phyloP scores from a whole-genome alignment of 2,329 filamentous ascomycete genomes.

The Talaromyces sp. region DNA sequence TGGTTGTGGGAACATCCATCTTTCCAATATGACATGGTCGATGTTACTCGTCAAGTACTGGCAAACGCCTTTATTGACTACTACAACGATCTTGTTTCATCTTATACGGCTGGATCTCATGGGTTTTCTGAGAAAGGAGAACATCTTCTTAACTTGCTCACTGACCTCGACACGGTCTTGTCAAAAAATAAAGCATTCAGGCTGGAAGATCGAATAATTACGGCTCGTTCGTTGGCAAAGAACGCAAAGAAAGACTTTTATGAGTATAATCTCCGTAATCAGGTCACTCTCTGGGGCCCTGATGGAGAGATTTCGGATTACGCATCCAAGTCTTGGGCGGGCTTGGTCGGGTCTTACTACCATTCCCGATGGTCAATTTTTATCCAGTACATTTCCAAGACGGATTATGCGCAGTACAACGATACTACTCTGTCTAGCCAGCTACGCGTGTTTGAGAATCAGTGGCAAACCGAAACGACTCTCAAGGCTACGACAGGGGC shows the following conservation, averaged over 20 bases:
- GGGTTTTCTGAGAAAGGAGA: slow-evolving; percentile 21
- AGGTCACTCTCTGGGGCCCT: slow-evolving; percentile 48
- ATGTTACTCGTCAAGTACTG: slow-evolving; percentile 45
- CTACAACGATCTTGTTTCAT: slow-evolving; percentile 33
- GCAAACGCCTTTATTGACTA: slow-evolving; percentile 40
- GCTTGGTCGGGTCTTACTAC: slow-evolving; percentile 44
- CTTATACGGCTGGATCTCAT: slow-evolving; percentile 22
- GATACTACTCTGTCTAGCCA: slow-evolving; percentile 2
- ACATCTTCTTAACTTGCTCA: slow-evolving; percentile 28
- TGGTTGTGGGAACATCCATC: slow-evolving; percentile 37
- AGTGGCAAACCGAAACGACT: slow-evolving; percentile 3
- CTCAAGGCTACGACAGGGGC: neutral
- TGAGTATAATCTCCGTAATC: slow-evolving; percentile 45
- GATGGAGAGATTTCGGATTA: slow-evolving; percentile 46
- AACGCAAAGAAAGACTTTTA: slow-evolving; percentile 28
- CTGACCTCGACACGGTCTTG: slow-evolving; percentile 38
- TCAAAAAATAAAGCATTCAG: slow-evolving; percentile 37
- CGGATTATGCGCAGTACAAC: slow-evolving; percentile 13
- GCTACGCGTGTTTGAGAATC: slow-evolving; percentile 5
- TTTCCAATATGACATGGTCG: slow-evolving; percentile 44
- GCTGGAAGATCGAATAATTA: slow-evolving; percentile 38
- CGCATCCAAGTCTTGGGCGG: slow-evolving; percentile 45
- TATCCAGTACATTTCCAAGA: slow-evolving; percentile 31
- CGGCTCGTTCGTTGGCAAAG: slow-evolving; percentile 29
- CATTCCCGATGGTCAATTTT: slow-evolving; percentile 43